Evolutionary conservation across 352 stramenopile species (phyloP).

Genomic region (Phytopythium ostracodes): DNA sequence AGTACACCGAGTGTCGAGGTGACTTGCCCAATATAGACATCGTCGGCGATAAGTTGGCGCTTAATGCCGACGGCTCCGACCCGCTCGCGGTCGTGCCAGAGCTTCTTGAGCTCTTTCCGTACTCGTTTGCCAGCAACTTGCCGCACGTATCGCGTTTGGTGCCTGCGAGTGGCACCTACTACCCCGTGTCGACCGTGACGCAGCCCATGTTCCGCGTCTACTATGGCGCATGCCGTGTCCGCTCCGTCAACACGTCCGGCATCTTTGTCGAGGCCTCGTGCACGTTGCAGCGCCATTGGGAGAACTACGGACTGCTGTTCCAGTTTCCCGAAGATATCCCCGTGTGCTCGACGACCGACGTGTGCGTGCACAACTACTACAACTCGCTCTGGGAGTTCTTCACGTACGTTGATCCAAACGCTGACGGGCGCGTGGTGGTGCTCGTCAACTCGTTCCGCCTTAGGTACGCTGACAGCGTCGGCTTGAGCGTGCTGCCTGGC

Average conservation of each 20-base stretch:
- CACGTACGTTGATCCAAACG: slow-evolving; percentile 5
- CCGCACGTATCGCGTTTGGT: slow-evolving; percentile 15
- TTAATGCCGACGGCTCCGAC: background rate
- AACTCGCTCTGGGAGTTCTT: slow-evolving; percentile 27
- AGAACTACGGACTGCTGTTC: slow-evolving; percentile 29
- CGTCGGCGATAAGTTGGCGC: slow-evolving; percentile 3
- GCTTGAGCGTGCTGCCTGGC: slow-evolving; percentile 14
- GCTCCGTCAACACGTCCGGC: slow-evolving; percentile 23
- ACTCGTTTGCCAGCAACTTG: slow-evolving; percentile 14
- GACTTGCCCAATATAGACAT: slow-evolving; percentile 1
- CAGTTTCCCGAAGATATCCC: slow-evolving; percentile 28
- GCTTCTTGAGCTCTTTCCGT: slow-evolving; percentile 6
- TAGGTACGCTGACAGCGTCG: slow-evolving; percentile 19
- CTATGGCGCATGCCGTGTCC: slow-evolving; percentile 28
- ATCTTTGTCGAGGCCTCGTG: slow-evolving; percentile 27
- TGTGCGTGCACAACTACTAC: slow-evolving; percentile 30
- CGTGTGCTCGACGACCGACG: slow-evolving; percentile 18
- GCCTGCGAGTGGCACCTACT: slow-evolving; percentile 9
- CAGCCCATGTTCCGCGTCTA: slow-evolving; percentile 29
- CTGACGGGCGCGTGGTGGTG: background rate
- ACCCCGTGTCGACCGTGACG: slow-evolving; percentile 16
- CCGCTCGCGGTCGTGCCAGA: slow-evolving; percentile 1
- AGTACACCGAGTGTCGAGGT: slow-evolving; percentile 9
- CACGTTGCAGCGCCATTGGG: slow-evolving; percentile 21
- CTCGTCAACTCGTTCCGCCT: slow-evolving; percentile 21